These are phyloP conservation scores for Fusarium scirpi DNA, from an alignment of 2,329 filamentous ascomycete genomes.

Conservation along the genomic window DNA sequence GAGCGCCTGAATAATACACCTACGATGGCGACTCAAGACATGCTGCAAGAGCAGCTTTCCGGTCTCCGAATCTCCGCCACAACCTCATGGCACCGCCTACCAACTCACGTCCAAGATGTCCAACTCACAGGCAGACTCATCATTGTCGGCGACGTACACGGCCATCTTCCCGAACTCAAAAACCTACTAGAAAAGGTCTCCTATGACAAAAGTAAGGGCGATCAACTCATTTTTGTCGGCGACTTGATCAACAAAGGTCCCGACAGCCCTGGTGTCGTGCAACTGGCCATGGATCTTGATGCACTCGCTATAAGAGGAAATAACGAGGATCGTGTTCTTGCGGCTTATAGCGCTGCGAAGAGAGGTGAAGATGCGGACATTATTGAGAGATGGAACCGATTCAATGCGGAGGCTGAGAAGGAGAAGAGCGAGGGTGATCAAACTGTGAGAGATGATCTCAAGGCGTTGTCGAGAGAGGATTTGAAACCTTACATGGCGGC, in stretches of 20 bases:
- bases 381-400: not conserved
- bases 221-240: constrained; percentile 79
- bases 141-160: constrained; percentile 91
- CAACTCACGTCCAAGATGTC: not conserved
- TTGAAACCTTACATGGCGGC: constrained; percentile 33
- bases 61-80: not conserved
- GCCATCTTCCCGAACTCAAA: constrained; percentile 75
- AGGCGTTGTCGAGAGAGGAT: not conserved
- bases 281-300: constrained; percentile 74
- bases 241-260: constrained; percentile 87
- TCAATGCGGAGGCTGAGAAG: not conserved
- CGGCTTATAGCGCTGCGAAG: constrained; percentile 41
- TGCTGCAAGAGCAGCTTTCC: not conserved
- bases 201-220: constrained; percentile 64
- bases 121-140: constrained; percentile 53
- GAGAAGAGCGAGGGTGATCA: not conserved
- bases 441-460: not conserved
- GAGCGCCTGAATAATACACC: not conserved
- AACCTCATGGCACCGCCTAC: constrained; percentile 3
- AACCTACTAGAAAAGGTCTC: constrained; percentile 72
- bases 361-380: not conserved
- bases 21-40: not conserved
- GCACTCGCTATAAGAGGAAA: constrained; percentile 87
- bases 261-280: constrained; percentile 80
- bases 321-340: constrained; percentile 85